phyloP scores from a whole-genome alignment of 2,329 filamentous ascomycete species.

The Ceratocystis destructans region DNA sequence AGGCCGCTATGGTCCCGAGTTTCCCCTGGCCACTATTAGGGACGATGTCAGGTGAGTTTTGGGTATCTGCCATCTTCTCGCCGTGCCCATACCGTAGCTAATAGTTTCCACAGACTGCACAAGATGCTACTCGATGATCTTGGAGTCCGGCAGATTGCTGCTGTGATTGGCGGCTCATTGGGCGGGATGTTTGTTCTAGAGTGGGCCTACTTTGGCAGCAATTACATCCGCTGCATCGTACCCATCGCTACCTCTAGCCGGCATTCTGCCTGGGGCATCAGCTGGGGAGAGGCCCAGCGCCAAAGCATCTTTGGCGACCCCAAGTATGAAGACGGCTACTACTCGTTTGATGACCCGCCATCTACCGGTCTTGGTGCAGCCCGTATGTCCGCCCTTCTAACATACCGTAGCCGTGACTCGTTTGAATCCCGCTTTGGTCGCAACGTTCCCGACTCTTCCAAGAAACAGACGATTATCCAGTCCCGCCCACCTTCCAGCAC shows the following conservation, averaged over 20 bases:
- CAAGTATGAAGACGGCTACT: conserved; percentile 97
- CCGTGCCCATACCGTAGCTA: not conserved
- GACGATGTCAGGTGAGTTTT: conserved; percentile 77
- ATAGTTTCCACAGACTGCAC: conserved; percentile 45
- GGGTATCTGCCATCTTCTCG: not conserved
- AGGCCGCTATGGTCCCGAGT: conserved; percentile 83
- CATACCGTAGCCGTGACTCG: conserved; percentile 90
- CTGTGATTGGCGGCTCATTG: conserved; percentile 71
- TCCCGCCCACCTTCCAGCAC: conserved; percentile 46
- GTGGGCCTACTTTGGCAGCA: conserved; percentile 80
- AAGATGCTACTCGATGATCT: conserved; percentile 67
- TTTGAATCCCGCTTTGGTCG: conserved; percentile 92
- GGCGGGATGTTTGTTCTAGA: conserved; percentile 85
- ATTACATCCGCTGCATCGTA: conserved; percentile 68
- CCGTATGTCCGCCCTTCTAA: conserved; percentile 90
- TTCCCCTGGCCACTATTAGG: conserved; percentile 84
- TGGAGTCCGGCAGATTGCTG: conserved; percentile 63
- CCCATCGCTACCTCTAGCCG: conserved; percentile 74
- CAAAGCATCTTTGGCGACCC: conserved; percentile 96
- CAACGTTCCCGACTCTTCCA: conserved; percentile 76
- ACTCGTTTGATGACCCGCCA: conserved; percentile 74
- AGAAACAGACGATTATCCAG: conserved; percentile 62
- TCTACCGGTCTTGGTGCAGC: conserved; percentile 78
- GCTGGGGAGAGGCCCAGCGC: conserved; percentile 77
- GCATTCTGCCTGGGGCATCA: conserved; percentile 82